Evolutionary conservation across 805 yeast species (phyloP).

Genomic region (Suhomyces sp.): DNA sequence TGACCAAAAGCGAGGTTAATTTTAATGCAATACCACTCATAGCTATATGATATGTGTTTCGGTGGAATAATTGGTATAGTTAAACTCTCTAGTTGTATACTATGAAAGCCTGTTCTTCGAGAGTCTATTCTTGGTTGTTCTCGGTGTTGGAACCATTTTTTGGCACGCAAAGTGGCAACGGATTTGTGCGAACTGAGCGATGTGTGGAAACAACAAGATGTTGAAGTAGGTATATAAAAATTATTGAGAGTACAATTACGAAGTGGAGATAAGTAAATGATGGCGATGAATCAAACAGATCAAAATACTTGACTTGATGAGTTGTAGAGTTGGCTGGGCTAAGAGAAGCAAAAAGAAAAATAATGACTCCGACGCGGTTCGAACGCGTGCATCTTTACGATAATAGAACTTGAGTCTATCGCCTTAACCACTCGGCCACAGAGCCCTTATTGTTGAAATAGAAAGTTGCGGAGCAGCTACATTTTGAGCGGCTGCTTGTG

Average conservation of each 20-base stretch:
- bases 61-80: neutral
- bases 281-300: neutral
- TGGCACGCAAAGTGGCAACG: neutral
- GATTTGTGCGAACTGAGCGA: neutral
- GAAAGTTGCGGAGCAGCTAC: too few species aligned
- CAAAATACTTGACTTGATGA: neutral
- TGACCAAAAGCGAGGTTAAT: slow-evolving; percentile 63
- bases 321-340: too few species aligned
- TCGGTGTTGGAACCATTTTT: neutral
- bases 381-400: slow-evolving; percentile 4
- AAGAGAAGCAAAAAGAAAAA: neutral
- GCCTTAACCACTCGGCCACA: slow-evolving; percentile 8
- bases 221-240: neutral
- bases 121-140: neutral
- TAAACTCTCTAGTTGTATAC: neutral
- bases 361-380: neutral
- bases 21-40: slow-evolving; percentile 82
- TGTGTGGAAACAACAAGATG: neutral
- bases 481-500: too few species aligned
- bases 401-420: slow-evolving; percentile 8
- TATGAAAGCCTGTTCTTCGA: too few species aligned
- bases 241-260: neutral
- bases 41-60: too few species aligned
- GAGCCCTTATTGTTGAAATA: neutral
- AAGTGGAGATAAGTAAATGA: neutral